Conservation (phyloP, 2,329 filamentous ascomycete genomes). For the Fusarium denticulatum region DNA sequence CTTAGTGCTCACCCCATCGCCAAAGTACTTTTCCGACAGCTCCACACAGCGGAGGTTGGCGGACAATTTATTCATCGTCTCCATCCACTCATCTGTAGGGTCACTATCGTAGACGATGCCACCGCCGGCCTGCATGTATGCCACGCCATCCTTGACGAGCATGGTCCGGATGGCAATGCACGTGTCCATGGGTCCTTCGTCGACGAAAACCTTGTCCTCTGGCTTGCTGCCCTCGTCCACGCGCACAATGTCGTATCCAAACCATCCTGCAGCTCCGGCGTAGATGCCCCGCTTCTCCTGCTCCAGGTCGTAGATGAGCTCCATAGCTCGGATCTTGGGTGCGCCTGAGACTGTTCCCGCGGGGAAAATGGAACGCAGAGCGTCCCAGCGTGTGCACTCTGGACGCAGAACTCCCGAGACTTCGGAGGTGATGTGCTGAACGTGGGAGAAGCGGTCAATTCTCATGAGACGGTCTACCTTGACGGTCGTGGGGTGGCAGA, state of each 20-base stretch:
- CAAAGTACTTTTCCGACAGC: slow-evolving; percentile 42
- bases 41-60: slow-evolving; percentile 45
- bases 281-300: slow-evolving; percentile 94
- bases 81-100: slow-evolving; percentile 92
- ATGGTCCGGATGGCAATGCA: slow-evolving; percentile 87
- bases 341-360: slow-evolving; percentile 95
- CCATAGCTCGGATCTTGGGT: slow-evolving; percentile 96
- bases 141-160: slow-evolving; percentile 89
- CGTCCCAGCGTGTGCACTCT: slow-evolving; percentile 90
- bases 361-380: slow-evolving; percentile 95
- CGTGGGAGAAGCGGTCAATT: slow-evolving; percentile 93
- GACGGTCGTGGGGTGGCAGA: slow-evolving; percentile 90
- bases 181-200: slow-evolving; percentile 91
- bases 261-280: slow-evolving; percentile 95
- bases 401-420: slow-evolving; percentile 89
- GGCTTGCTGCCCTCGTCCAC: slow-evolving; percentile 62
- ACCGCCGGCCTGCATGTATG: slow-evolving; percentile 89
- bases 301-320: slow-evolving; percentile 94
- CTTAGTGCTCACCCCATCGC: slow-evolving; percentile 39
- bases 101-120: slow-evolving; percentile 97
- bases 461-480: slow-evolving; percentile 95
- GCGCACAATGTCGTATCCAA: slow-evolving; percentile 83
- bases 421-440: slow-evolving; percentile 96
- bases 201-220: slow-evolving; percentile 41
- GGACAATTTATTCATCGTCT: slow-evolving; percentile 91